Percentiles rank a stretch among this genome's conserved stretches.
Evolutionary conservation across 169 alveolate genomes (phyloP).

Genomic region (Plasmodium berghei): DNA sequence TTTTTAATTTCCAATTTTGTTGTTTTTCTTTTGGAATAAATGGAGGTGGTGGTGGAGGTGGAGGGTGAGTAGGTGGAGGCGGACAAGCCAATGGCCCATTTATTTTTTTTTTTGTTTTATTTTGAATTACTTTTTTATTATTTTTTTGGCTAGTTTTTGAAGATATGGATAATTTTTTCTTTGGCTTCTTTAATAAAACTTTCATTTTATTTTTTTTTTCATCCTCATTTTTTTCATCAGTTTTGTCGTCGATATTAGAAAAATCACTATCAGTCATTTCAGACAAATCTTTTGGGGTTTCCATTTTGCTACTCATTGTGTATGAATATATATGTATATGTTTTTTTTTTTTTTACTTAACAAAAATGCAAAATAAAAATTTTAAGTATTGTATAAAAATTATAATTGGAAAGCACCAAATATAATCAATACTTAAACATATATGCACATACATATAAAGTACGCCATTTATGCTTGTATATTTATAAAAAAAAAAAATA

Average conservation of each 20-base stretch:
- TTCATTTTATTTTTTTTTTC: conserved; percentile 28
- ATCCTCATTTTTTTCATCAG: conserved; percentile 19
- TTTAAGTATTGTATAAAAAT: not conserved
- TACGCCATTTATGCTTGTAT: not conserved
- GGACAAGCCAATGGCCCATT: conserved; percentile 14
- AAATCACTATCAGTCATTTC: conserved; percentile 28
- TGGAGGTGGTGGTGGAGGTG: conserved; percentile 70
- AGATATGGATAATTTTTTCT: conserved; percentile 29
- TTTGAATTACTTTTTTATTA: conserved; percentile 13
- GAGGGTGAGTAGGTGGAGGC: conserved; percentile 64
- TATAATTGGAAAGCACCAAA: no score
- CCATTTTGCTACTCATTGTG: conserved; percentile 11
- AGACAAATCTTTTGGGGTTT: conserved; percentile 27
- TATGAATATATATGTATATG: not conserved
- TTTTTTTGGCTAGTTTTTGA: conserved; percentile 42
- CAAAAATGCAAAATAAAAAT: not conserved
- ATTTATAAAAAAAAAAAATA: not conserved
- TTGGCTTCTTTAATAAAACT: conserved; percentile 17
- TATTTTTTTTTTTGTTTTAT: conserved; percentile 9
- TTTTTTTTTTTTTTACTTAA: not conserved
- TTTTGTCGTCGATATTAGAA: conserved; percentile 10
- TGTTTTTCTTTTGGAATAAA: conserved; percentile 11
- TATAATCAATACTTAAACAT: not conserved
- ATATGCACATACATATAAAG: not conserved
- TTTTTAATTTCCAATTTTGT: conserved; percentile 23